Percentiles rank a stretch among this genome's conserved stretches.
These are phyloP conservation scores for Poronia punctata DNA, from an alignment of 495 filamentous ascomycete genomes.

Conservation along the genomic window DNA sequence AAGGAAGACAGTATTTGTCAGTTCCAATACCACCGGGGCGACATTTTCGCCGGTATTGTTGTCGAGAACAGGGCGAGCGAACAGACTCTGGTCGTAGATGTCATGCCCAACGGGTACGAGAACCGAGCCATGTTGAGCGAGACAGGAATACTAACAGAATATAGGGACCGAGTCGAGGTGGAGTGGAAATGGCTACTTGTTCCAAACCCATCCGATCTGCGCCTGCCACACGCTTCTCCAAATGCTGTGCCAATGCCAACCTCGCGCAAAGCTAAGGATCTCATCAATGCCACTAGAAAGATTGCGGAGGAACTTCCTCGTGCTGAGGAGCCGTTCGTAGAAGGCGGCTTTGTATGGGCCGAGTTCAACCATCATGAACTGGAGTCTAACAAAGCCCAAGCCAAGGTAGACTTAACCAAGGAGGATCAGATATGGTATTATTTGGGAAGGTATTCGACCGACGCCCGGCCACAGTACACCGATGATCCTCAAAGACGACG, in stretches of 20 bases:
- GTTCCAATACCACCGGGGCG: slow-evolving; percentile 73
- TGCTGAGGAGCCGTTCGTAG: slow-evolving; percentile 62
- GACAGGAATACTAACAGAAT: slow-evolving; percentile 16
- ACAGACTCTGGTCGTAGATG: slow-evolving; percentile 67
- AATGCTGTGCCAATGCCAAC: slow-evolving; percentile 52
- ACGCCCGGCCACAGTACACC: slow-evolving; percentile 88
- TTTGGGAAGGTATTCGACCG: slow-evolving; percentile 77
- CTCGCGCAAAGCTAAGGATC: slow-evolving; percentile 46
- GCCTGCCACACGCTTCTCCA: slow-evolving; percentile 54
- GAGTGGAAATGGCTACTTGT: slow-evolving; percentile 73
- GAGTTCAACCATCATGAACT: slow-evolving; percentile 63
- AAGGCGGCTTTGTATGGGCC: slow-evolving; percentile 64
- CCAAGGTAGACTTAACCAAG: slow-evolving; percentile 59
- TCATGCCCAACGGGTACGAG: slow-evolving; percentile 82
- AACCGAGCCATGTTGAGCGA: neutral
- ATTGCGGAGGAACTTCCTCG: slow-evolving; percentile 54
- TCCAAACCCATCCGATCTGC: slow-evolving; percentile 56
- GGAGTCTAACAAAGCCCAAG: slow-evolving; percentile 29
- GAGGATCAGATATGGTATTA: slow-evolving; percentile 83
- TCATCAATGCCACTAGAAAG: slow-evolving; percentile 50
- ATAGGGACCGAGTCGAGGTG: slow-evolving; percentile 55
- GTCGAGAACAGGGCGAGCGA: slow-evolving; percentile 78
- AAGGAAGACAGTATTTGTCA: slow-evolving; percentile 75
- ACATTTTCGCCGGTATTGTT: slow-evolving; percentile 87
- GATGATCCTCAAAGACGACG: slow-evolving; percentile 57